Evolutionary conservation across 2,329 filamentous ascomycete genomes (phyloP).

Genomic region (Colletotrichum noveboracense): DNA sequence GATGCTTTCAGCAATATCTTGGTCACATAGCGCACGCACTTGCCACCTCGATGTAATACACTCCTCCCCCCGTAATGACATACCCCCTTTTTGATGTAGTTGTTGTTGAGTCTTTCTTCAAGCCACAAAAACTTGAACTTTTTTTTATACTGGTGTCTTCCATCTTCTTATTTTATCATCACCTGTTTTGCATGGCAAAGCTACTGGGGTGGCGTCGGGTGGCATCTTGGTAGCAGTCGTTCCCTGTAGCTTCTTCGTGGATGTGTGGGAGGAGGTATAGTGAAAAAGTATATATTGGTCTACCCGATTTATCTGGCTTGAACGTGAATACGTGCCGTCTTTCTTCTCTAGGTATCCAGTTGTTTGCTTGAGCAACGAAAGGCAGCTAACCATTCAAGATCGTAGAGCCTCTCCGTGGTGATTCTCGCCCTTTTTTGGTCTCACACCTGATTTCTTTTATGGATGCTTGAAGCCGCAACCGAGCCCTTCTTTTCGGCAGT

Average conservation of each 20-base stretch:
- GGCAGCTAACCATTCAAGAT: not conserved
- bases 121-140: not conserved
- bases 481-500: not conserved
- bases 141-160: not conserved
- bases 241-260: not conserved
- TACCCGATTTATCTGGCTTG: not conserved
- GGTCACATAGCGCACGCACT: conserved; percentile 38
- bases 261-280: not conserved
- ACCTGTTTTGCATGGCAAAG: conserved; percentile 10
- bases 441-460: no score
- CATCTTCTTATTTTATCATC: not conserved
- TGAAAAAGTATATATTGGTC: not conserved
- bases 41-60: not conserved
- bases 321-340: rapidly evolving
- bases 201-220: conserved; percentile 7
- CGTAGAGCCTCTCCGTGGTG: rapidly evolving
- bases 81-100: conserved; percentile 1
- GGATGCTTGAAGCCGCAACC: not conserved
- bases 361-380: not conserved
- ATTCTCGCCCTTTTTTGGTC: not conserved
- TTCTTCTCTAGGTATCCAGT: no score
- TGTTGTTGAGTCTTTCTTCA: not conserved
- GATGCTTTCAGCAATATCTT: conserved; percentile 62
- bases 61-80: not conserved
- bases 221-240: conserved; percentile 16